Conservation (phyloP, 768 basidiomycete species). For the Amanita pseudoporphyria region DNA sequence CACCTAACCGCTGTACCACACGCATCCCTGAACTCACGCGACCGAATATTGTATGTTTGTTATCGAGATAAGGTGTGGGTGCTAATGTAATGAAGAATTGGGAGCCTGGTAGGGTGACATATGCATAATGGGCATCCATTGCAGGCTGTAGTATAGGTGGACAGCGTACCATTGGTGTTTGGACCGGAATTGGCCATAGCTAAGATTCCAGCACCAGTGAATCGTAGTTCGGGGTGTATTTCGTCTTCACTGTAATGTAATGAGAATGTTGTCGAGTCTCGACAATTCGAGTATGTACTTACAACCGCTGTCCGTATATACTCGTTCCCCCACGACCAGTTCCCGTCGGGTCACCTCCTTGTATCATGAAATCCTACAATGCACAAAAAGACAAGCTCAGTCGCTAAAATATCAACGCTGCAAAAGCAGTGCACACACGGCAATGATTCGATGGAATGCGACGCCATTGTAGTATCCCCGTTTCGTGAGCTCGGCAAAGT, state of each 20-base stretch:
- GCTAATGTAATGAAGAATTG: constrained; percentile 89
- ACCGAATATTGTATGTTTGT: constrained; percentile 85
- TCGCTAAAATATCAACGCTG: neutral
- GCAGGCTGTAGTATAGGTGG: neutral
- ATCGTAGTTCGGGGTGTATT: constrained; percentile 81
- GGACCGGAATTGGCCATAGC: constrained; percentile 97
- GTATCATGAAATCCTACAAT: constrained; percentile 89
- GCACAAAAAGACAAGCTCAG: neutral
- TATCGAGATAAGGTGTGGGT: constrained; percentile 78
- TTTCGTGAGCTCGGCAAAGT: constrained; percentile 87
- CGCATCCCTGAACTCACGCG: constrained; percentile 87
- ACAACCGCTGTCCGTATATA: constrained; percentile 87
- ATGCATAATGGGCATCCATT: neutral
- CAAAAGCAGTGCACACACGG: constrained; percentile 34
- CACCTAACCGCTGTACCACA: constrained; percentile 84
- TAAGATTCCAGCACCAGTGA: constrained; percentile 93
- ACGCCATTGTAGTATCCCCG: constrained; percentile 90
- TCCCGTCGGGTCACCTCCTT: constrained; percentile 92
- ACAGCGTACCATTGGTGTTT: constrained; percentile 65
- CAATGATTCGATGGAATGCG: constrained; percentile 86
- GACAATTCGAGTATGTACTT: constrained; percentile 17
- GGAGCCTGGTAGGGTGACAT: constrained; percentile 53
- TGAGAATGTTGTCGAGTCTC: no score
- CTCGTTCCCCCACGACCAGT: constrained; percentile 89
- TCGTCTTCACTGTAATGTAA: constrained; percentile 73